phyloP scores from a whole-genome alignment of 73 alveolate genomes.

The Effrenium voratum region DNA sequence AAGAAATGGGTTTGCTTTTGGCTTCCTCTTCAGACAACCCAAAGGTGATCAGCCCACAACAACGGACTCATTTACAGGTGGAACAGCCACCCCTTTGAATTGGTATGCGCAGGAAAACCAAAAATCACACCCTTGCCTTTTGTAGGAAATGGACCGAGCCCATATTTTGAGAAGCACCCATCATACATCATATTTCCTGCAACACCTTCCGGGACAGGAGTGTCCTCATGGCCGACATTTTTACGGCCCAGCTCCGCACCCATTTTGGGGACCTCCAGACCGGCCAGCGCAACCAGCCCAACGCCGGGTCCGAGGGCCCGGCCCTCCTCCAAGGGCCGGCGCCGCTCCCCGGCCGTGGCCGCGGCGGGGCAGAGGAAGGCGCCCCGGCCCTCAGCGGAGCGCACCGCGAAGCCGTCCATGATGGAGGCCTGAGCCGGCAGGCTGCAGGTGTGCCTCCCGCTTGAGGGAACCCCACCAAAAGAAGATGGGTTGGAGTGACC shows the following conservation, averaged over 20 bases:
- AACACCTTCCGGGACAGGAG: background rate
- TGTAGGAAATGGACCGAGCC: background rate
- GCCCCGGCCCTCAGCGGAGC: conserved; percentile 46
- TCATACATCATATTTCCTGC: too few relatives aligned
- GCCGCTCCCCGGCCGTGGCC: background rate
- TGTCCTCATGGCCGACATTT: background rate
- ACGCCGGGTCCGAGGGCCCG: background rate
- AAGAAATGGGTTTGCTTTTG: background rate
- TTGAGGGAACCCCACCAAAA: too few relatives aligned
- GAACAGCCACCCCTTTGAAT: too few relatives aligned
- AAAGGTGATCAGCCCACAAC: background rate
- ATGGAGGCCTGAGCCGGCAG: conserved; percentile 62
- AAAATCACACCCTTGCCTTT: too few relatives aligned
- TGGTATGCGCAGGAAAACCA: too few relatives aligned
- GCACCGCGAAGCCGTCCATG: conserved; percentile 85
- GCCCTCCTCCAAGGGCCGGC: conserved; percentile 1
- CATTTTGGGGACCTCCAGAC: background rate
- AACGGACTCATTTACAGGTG: background rate
- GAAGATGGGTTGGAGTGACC: too few relatives aligned
- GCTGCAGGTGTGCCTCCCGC: too few relatives aligned
- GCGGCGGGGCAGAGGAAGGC: conserved; percentile 23
- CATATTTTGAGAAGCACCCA: background rate
- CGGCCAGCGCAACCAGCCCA: too few relatives aligned
- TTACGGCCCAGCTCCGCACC: background rate
- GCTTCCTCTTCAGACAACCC: background rate